phyloP scores from a whole-genome alignment of 2,329 filamentous ascomycete species.

The Diaporthe vaccinii region DNA sequence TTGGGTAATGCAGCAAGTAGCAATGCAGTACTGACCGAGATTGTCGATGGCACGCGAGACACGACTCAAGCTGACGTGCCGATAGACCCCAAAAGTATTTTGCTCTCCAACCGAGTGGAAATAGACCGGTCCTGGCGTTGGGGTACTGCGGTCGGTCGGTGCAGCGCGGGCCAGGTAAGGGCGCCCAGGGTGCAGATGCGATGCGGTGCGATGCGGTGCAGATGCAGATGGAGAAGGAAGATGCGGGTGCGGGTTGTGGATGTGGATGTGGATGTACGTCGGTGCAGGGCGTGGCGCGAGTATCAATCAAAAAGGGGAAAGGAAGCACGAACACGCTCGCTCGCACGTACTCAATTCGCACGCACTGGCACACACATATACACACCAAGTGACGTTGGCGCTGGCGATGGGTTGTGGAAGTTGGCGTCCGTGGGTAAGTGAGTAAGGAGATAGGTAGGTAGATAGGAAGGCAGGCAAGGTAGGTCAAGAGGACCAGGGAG shows the following conservation, averaged over 20 bases:
- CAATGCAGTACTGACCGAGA: slow-evolving; percentile 28
- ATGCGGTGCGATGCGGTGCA: slow-evolving; percentile 1
- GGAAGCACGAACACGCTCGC: not conserved
- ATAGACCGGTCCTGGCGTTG: not conserved
- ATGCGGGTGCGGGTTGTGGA: not conserved
- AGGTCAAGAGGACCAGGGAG: slow-evolving; percentile 1
- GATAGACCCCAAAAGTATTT: not conserved
- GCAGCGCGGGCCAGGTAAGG: slow-evolving; percentile 18
- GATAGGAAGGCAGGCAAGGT: not conserved
- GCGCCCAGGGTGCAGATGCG: slow-evolving; percentile 23
- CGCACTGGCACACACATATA: not conserved
- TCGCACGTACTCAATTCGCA: not conserved
- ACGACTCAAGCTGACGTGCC: slow-evolving; percentile 33
- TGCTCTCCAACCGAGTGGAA: not conserved
- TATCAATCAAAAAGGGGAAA: slow-evolving; percentile 29
- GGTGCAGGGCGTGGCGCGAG: slow-evolving; percentile 21
- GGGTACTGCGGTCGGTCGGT: not conserved
- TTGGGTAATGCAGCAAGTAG: slow-evolving; percentile 27
- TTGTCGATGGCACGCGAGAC: slow-evolving; percentile 17
- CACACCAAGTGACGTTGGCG: slow-evolving; percentile 10
- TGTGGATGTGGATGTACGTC: not conserved
- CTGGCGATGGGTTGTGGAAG: not conserved
- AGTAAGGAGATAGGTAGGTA: not conserved
- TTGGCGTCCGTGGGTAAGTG: not conserved
- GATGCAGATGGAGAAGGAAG: slow-evolving; percentile 3